Base-by-base conservation (phyloP, 2,329 filamentous ascomycete species). In the Penicillium rolfsii region DNA sequence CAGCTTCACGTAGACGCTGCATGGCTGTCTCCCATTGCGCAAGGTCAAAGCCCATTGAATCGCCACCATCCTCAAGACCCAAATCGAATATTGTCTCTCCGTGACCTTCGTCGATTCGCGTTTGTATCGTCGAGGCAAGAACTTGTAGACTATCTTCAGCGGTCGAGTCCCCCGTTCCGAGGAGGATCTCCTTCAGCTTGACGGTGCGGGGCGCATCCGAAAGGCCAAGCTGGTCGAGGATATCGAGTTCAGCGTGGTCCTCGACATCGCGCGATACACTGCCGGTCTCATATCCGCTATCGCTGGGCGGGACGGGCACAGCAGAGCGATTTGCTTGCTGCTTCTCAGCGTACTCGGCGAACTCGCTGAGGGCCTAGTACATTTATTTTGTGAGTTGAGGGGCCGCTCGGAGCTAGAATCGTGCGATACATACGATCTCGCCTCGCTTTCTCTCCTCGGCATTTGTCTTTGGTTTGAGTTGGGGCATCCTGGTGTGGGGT, bases 301-400 rank as follows among this genome's bases (percentile, higher is more conserved):
- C 76, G 64, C 75, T 78, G 11, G 76, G 74, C 12, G 75, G 70
- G 9, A 74, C 66, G 45, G 77, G 78, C 28, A 46, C 43, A 50
- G 65, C 68, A 14, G 74, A 71, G 45, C 78, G 77, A 28, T 72
- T 75, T 26, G 88, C 88, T 77, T 98, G 95, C 76, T 98, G 93
- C 75, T 93, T 90, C 77, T 98, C 93, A 67, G 97, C 95, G 72
- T 97, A 98, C 72, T 99, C 95, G 76, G 93, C 93, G 75, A 99
- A 99, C 71, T 98, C 95, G 81, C 91, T 95, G 58, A 99, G 84
- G 12, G 94, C 93, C 86, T 88, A 58, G 36, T 33, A 48, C 19
- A 22, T 22, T 22, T 22, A 52, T 38, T 28, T 54, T 59, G 58
- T 64, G 26, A 67, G 63, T 57, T 57, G 52, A 59, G 52, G 33